phyloP scores from a whole-genome alignment of 2,329 filamentous ascomycete species.

The Penicillium italicum region DNA sequence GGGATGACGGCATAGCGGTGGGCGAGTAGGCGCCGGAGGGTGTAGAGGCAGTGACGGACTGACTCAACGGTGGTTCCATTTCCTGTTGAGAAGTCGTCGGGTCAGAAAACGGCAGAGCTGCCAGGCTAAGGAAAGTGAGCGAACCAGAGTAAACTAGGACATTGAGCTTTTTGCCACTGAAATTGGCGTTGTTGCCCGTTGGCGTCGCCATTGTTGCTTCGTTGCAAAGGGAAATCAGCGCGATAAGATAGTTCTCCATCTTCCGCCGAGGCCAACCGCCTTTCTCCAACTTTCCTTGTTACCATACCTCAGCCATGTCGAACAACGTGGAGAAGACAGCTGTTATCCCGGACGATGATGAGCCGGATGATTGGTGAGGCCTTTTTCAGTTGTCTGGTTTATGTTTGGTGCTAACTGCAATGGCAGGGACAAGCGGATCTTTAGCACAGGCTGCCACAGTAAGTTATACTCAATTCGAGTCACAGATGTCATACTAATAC shows the following conservation, averaged over 20 bases:
- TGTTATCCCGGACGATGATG: slow-evolving; percentile 59
- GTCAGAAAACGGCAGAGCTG: slow-evolving; percentile 30
- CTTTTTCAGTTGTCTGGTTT: slow-evolving; percentile 1
- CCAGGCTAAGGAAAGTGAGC: slow-evolving; percentile 26
- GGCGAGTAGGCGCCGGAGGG: slow-evolving; percentile 78
- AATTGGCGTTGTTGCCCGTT: slow-evolving; percentile 31
- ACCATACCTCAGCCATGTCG: slow-evolving; percentile 48
- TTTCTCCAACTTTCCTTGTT: slow-evolving; percentile 1
- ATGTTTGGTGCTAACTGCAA: slow-evolving; percentile 18
- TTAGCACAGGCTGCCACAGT: slow-evolving; percentile 93
- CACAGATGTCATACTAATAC: slow-evolving; percentile 7
- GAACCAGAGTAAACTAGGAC: slow-evolving; percentile 88
- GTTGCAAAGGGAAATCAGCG: slow-evolving; percentile 7
- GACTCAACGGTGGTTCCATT: slow-evolving; percentile 83
- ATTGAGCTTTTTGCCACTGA: slow-evolving; percentile 73
- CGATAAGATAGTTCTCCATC: slow-evolving; percentile 22
- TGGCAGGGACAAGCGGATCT: slow-evolving; percentile 91
- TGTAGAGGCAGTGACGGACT: slow-evolving; percentile 82
- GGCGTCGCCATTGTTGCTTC: slow-evolving; percentile 31
- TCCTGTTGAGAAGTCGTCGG: slow-evolving; percentile 50
- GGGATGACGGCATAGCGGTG: slow-evolving; percentile 91
- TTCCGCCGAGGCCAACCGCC: slow-evolving; percentile 20
- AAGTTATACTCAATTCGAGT: slow-evolving; percentile 24
- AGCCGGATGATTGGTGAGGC: slow-evolving; percentile 88
- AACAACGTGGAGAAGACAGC: slow-evolving; percentile 51